These are phyloP conservation scores for Helotiales sp. DNA, from an alignment of 2,329 filamentous ascomycete species.

Conservation along the genomic window DNA sequence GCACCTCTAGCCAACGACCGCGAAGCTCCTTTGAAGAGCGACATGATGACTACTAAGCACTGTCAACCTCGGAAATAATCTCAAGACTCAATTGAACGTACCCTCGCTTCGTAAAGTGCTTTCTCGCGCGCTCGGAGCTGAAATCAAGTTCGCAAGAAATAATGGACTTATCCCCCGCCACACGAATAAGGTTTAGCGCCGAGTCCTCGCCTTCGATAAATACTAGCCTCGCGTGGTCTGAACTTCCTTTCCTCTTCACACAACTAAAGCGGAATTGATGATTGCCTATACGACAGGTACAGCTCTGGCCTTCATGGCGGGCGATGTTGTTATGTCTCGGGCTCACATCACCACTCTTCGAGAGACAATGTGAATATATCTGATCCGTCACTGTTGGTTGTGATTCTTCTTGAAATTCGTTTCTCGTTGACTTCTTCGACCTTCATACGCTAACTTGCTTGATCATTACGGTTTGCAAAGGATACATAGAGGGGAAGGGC, in stretches of 20 bases:
- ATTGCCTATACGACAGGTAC: slow-evolving; percentile 58
- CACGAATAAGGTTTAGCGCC: not conserved
- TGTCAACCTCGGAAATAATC: not conserved
- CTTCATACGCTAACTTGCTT: slow-evolving; percentile 1
- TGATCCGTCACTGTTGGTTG: slow-evolving; percentile 51
- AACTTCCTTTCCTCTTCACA: slow-evolving; percentile 49
- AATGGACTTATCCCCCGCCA: slow-evolving; percentile 9
- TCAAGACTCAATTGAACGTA: slow-evolving; percentile 16
- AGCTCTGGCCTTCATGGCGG: slow-evolving; percentile 55
- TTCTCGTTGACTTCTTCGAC: slow-evolving; percentile 6
- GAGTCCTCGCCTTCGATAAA: not conserved
- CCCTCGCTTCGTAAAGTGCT: slow-evolving; percentile 6
- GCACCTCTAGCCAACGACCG: slow-evolving; percentile 26
- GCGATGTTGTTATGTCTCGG: slow-evolving; percentile 66
- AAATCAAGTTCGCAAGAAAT: slow-evolving; percentile 5
- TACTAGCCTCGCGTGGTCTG: slow-evolving; percentile 3
- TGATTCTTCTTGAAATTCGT: slow-evolving; percentile 25
- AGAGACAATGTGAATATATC: slow-evolving; percentile 64
- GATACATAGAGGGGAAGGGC: no score
- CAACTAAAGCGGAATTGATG: slow-evolving; percentile 83
- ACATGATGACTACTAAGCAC: slow-evolving; percentile 27
- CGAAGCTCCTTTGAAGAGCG: slow-evolving; percentile 33
- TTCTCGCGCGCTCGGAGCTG: not conserved
- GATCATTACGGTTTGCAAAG: not conserved
- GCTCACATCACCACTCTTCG: slow-evolving; percentile 61